Evolutionary conservation across 169 alveolate genomes (phyloP).

Genomic region (Perkinsus chesapeaki): DNA sequence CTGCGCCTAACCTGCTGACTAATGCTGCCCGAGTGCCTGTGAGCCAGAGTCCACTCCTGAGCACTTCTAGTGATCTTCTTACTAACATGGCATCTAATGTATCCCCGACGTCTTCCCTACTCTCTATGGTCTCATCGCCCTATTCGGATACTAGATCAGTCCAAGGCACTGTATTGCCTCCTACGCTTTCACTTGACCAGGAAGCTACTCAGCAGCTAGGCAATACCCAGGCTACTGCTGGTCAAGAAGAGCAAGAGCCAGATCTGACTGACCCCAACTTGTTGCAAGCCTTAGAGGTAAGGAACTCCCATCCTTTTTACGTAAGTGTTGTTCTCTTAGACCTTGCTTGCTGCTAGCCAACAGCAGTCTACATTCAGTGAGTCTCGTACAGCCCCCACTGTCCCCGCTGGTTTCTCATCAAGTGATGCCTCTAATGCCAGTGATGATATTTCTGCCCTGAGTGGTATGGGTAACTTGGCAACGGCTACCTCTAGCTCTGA

Average conservation of each 20-base stretch:
- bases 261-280: neutral
- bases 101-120: constrained; percentile 1
- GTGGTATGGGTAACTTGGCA: neutral
- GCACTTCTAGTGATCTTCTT: neutral
- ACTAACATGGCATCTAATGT: neutral
- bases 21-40: neutral
- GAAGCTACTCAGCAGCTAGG: neutral
- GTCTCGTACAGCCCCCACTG: neutral
- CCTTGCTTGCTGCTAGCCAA: neutral
- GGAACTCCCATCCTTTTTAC: neutral
- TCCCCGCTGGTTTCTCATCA: neutral
- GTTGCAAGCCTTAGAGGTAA: neutral
- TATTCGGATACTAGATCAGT: neutral
- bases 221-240: too few relatives aligned
- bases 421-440: neutral
- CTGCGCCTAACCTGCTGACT: neutral
- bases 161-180: neutral
- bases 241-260: neutral
- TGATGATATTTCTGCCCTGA: neutral
- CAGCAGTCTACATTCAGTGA: neutral
- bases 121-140: neutral
- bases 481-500: neutral
- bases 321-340: too few relatives aligned
- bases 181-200: neutral
- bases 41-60: neutral